Conservation (phyloP, 2,329 filamentous ascomycete species). For the Aspergillus pseudoterreus region DNA sequence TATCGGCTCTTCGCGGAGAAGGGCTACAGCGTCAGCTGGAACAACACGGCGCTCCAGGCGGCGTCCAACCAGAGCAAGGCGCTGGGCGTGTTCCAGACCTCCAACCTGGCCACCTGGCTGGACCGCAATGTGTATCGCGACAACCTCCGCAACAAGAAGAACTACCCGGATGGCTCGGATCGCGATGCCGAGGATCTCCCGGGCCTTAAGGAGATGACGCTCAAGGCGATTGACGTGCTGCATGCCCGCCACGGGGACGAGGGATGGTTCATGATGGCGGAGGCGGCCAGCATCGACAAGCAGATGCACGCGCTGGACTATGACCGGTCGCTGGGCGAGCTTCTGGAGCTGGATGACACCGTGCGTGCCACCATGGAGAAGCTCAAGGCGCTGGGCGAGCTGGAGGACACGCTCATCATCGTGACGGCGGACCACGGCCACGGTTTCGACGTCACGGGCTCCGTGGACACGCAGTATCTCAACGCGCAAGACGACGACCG, state of each 20-base stretch:
- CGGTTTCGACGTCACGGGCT: conserved; percentile 82
- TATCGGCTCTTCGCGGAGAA: conserved; percentile 65
- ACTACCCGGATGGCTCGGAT: conserved; percentile 65
- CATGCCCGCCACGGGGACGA: conserved; percentile 60
- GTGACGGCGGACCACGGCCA: conserved; percentile 88
- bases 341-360: conserved; percentile 82
- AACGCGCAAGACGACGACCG: conserved; percentile 62
- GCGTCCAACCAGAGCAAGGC: conserved; percentile 59
- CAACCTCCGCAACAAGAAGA: conserved; percentile 63
- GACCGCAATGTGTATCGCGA: conserved; percentile 76
- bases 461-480: conserved; percentile 75
- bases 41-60: conserved; percentile 66
- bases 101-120: conserved; percentile 78
- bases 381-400: conserved; percentile 61
- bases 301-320: conserved; percentile 86
- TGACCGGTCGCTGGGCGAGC: conserved; percentile 77
- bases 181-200: conserved; percentile 69
- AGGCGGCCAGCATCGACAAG: conserved; percentile 83
- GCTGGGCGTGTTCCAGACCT: conserved; percentile 72
- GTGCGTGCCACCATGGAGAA: conserved; percentile 70
- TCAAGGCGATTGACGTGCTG: conserved; percentile 81
- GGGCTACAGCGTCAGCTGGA: conserved; percentile 68
- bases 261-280: conserved; percentile 84
- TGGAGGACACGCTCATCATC: conserved; percentile 73
- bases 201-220: conserved; percentile 83